Evolutionary conservation across 805 yeast genomes (phyloP), one percentile per base, ranked within the genome.

Genomic region (Saturnispora diversa): DNA sequence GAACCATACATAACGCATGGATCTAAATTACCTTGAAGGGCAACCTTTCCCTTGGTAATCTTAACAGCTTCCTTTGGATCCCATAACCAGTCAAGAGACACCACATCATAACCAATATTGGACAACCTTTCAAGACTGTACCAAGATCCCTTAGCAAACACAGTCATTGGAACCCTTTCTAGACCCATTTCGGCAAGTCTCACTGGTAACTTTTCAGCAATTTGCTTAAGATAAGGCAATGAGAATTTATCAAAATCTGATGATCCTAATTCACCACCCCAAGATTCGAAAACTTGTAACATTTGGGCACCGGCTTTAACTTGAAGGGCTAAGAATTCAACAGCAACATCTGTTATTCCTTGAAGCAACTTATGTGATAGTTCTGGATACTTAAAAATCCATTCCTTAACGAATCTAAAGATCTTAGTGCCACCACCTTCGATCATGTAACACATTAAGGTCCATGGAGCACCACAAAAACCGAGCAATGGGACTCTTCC

Each of bases 401-500:
- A 88, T 58, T 85, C 82, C 61, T 88, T 86, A 39, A 86, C 95
- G 55, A 72, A 87, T 58, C 95, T 73, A 67, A 84, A 92, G 70
- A 90, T 70, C 57, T 84, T 84, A 6, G 96, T 80, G 13, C 97
- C 95, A 50, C 94, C 95, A 39, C 98, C 98, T 64, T 92, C 98
- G 45, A 87, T 78, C 96, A 92, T 92, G 65, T 92, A 92, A 27
- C 88, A 95, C 66, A 92, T 70, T 45, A 92, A 66, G 10, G 98
- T 92, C 96, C 97, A 92, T 42, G 98, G 98, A 7, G 95, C 96
- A 40, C 98, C 98, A 50, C 87, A 84, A 64, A 92, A 92, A 3
- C 98, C 98, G 38, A 92, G 70, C 46, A 92, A 67, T 22, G 98
- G 98, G 10, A 88, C 97, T 54, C 94, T 74, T 37, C 98, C 98